phyloP scores from a whole-genome alignment of 2,329 filamentous ascomycete species.

The Aspergillus neotritici region DNA sequence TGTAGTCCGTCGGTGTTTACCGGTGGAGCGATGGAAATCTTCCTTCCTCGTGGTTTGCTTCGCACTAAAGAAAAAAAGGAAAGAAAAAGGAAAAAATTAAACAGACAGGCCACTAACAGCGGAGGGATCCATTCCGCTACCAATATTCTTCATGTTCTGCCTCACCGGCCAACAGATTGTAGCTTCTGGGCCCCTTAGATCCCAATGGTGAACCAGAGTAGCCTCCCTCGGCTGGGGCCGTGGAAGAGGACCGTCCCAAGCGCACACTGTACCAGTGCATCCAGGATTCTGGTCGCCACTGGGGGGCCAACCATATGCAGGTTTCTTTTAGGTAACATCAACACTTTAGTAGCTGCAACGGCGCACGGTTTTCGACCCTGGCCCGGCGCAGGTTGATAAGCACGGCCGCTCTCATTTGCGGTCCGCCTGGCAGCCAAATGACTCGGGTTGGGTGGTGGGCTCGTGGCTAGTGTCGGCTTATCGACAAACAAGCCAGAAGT shows the following conservation, averaged over 20 bases:
- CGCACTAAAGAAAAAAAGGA: not conserved
- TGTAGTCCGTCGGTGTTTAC: slow-evolving; percentile 5
- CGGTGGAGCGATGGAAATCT: slow-evolving; percentile 2
- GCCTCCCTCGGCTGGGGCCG: no score
- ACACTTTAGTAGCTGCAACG: slow-evolving; percentile 1
- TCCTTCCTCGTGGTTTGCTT: slow-evolving; percentile 7
- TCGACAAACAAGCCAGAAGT: not conserved
- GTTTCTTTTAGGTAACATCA: slow-evolving; percentile 20
- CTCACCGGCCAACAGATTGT: not conserved
- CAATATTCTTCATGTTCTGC: not conserved
- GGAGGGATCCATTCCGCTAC: no score
- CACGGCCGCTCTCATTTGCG: slow-evolving; percentile 11
- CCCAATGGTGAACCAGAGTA: not conserved
- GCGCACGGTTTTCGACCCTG: no score
- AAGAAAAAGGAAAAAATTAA: not conserved
- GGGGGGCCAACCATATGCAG: slow-evolving; percentile 13
- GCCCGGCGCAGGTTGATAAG: slow-evolving; percentile 12
- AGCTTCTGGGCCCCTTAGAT: not conserved
- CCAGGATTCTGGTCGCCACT: slow-evolving; percentile 5
- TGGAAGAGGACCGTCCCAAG: no score
- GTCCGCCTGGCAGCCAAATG: slow-evolving; percentile 2
- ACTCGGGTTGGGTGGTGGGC: slow-evolving; percentile 1
- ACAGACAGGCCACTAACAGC: no score
- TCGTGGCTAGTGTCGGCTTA: not conserved
- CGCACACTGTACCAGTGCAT: no score